Evolutionary conservation across 805 yeast genomes (phyloP).

Genomic region (Nakazawaea ernobii): DNA sequence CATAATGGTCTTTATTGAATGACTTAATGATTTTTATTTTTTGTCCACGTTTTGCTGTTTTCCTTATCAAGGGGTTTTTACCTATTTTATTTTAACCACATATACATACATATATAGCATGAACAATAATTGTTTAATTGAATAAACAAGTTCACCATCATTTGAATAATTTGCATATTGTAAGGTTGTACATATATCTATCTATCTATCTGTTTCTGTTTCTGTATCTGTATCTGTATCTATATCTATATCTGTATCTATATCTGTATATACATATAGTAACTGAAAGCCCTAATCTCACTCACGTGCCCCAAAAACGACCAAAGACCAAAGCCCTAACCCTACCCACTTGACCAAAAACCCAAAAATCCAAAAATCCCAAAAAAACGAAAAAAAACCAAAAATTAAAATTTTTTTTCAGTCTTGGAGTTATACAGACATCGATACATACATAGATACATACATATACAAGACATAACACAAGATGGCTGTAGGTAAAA

Average conservation of each 20-base stretch:
- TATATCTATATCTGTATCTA: too few species aligned
- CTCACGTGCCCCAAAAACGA: not conserved
- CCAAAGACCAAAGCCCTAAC: too few species aligned
- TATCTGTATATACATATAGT: too few species aligned
- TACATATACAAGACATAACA: constrained; percentile 9
- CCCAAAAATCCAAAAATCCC: not conserved
- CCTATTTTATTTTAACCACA: not conserved
- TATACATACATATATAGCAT: constrained; percentile 4
- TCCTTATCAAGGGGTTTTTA: not conserved
- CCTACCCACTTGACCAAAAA: too few species aligned
- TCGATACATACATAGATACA: too few species aligned
- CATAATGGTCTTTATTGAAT: constrained; percentile 31
- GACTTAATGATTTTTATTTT: constrained; percentile 26
- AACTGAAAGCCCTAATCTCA: not conserved
- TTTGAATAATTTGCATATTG: not conserved
- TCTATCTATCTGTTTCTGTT: not conserved
- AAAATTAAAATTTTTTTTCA: not conserved
- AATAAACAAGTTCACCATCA: constrained; percentile 11
- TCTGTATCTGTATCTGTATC: too few species aligned
- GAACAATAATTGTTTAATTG: constrained; percentile 8
- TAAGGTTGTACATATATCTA: not conserved
- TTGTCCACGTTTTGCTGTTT: constrained; percentile 10
- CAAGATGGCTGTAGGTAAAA: constrained; percentile 57
- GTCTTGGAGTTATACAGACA: too few species aligned
- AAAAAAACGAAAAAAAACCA: too few species aligned